Evolutionary conservation across 192 early-diverging fungal species (phyloP), one percentile per base, ranked within the genome.

Genomic region (Backusella morwellensis): DNA sequence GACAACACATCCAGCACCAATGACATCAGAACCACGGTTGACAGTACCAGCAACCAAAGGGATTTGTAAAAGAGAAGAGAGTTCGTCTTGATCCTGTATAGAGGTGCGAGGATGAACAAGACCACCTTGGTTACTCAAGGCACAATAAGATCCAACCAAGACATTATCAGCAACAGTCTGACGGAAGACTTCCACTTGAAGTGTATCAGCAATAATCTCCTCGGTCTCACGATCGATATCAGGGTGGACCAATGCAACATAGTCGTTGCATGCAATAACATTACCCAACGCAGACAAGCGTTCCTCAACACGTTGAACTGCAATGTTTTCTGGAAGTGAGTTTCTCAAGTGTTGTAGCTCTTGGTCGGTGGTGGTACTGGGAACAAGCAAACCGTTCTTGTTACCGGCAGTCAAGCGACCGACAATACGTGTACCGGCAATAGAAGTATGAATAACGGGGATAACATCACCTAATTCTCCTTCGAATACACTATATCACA

Each of bases 221-320:
- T 99, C 97, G 9, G 98, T 99, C 81, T 99, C 98, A 70, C 95
- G 87, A 84, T 99, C 98, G 66, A 99, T 91, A 82, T 99, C 98
- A 29, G 98, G 98, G 79, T 99, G 98, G 21, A 99, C 96, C 32
- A 99, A 89, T 3, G 98, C 98, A 42, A 98, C 97, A 78, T 99
- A 98, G 82, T 99, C 98, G 81, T 99, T 99, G 86, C 98, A 99
- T 21, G 96, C 96, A 88, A 99, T 97, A 29, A 99, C 98, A 86
- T 99, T 99, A 67, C 98, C 98, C 26, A 99, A 88, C 23, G 98
- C 98, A 40, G 96, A 97, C 35, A 99, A 86, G 41, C 98, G 92
- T 87, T 99, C 98, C 82, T 99, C 98, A n/a, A 99, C 93, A 54
- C 98, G 92, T 86, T 99, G 98, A 80, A 99, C 95, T 40, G 89